These are phyloP conservation scores for Cladosporium austrohemisphaericum DNA, from an alignment of 2,329 filamentous ascomycete genomes.

Conservation along the genomic window DNA sequence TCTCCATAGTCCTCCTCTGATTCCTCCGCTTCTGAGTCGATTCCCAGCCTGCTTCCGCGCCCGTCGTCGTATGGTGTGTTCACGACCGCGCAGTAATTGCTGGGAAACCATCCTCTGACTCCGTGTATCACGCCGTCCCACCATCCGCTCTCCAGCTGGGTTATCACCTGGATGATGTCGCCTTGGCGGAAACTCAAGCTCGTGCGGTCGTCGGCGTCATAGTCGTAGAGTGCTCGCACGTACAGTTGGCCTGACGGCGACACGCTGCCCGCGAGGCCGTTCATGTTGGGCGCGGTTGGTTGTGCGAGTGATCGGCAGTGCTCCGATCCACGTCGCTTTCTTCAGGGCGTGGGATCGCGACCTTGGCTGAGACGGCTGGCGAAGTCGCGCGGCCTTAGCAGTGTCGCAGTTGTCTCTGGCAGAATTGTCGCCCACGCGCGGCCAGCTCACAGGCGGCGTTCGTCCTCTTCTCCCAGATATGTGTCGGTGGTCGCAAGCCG, in stretches of 20 bases:
- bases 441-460: conserved; percentile 6
- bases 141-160: conserved; percentile 96
- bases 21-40: conserved; percentile 45
- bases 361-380: conserved; percentile 14
- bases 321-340: conserved; percentile 9
- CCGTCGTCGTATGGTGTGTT: conserved; percentile 69
- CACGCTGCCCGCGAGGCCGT: conserved; percentile 47
- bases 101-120: conserved; percentile 96
- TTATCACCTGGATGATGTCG: conserved; percentile 97
- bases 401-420: neutral
- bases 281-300: conserved; percentile 38
- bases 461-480: neutral
- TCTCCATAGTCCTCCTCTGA: conserved; percentile 64
- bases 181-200: conserved; percentile 95
- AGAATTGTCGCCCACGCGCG: neutral
- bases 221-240: conserved; percentile 94
- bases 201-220: conserved; percentile 94
- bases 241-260: conserved; percentile 64
- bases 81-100: conserved; percentile 94
- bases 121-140: conserved; percentile 99
- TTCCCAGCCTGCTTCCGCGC: conserved; percentile 55
- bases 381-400: conserved; percentile 2
- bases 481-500: neutral
- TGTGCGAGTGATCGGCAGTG: conserved; percentile 5
- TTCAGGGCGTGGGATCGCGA: conserved; percentile 11